phyloP scores from a whole-genome alignment of 2,329 filamentous ascomycete species.

The Curvularia spicifera region DNA sequence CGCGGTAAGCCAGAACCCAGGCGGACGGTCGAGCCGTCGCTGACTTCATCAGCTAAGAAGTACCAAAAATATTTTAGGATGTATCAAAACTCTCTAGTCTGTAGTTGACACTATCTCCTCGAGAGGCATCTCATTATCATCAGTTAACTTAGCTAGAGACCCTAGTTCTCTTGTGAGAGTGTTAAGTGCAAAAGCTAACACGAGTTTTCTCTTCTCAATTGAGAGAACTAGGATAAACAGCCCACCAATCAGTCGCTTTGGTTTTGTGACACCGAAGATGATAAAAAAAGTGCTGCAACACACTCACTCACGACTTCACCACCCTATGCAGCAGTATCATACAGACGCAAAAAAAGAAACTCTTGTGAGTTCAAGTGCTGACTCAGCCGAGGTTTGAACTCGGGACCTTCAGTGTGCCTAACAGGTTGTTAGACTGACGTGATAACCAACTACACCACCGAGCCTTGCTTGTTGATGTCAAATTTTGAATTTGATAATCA shows the following conservation, averaged over 20 bases:
- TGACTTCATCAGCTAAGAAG: not conserved
- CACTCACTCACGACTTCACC: not conserved
- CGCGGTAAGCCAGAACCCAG: not conserved
- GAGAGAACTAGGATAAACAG: not conserved
- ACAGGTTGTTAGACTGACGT: slow-evolving; percentile 54
- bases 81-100: not conserved
- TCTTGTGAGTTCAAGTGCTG: not conserved
- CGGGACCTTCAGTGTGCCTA: slow-evolving; percentile 23
- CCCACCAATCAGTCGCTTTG: not conserved
- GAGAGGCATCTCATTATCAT: no score
- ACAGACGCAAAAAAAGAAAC: not conserved
- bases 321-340: not conserved
- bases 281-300: not conserved
- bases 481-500: not conserved
- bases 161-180: no score
- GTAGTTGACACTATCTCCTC: not conserved
- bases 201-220: not conserved
- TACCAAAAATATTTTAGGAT: not conserved
- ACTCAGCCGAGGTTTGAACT: slow-evolving; percentile 23
- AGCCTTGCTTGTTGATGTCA: slow-evolving; percentile 23
- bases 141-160: no score
- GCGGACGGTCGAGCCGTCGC: not conserved
- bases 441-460: slow-evolving; percentile 57
- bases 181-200: not conserved
- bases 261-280: not conserved